Evolutionary conservation across 495 filamentous ascomycete genomes (phyloP), one percentile per base, ranked within the genome.

Genomic region (Parachaetomium inaequale): DNA sequence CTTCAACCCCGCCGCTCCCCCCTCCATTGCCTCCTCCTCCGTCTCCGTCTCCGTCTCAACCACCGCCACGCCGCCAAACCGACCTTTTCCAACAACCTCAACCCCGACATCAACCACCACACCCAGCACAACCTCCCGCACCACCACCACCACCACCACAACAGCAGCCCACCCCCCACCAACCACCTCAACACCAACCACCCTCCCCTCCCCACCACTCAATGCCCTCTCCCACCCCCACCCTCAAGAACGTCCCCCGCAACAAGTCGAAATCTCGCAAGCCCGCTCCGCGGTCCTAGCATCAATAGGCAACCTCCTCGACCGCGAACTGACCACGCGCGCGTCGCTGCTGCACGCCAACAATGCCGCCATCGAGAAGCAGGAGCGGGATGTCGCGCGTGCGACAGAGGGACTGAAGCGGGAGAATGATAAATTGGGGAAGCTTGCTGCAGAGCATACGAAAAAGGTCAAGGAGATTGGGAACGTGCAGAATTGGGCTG

Each of bases 401-500:
- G 80, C 85, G 32, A 89, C 90, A 10, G 82, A 78, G 12, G 80
- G 72, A n/a, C 76, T 98, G 65, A 78, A 81, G 19, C 85, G 81
- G 62, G 88, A 93, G 72, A 92, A 85, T 63, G 85, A 86, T 55
- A 81, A 85, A 75, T 84, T 88, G 74, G 79, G 81, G 66, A 86
- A 83, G 67, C 70, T 93, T 40, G 88, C 85, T 15, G 84, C 86
- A 64, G 81, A 85, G 66, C 86, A 87, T 51, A 81, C 86, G 55
- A 81, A 84, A 46, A 86, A 85, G 70, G 75, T 98, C 51, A 96
- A 96, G 78, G 91, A 96, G 82, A 84, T 96, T 68, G 94, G 94
- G 31, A 91, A 97, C 72, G 85, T 97, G 74, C 94, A 97, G 84
- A 96, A 96, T 72, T 97, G 93, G 93, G 93, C 93, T 43, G 94